Percentiles rank a stretch among this genome's conserved stretches.
Conservation (phyloP, 2,329 filamentous ascomycete species). For the Fusarium stilboides region DNA sequence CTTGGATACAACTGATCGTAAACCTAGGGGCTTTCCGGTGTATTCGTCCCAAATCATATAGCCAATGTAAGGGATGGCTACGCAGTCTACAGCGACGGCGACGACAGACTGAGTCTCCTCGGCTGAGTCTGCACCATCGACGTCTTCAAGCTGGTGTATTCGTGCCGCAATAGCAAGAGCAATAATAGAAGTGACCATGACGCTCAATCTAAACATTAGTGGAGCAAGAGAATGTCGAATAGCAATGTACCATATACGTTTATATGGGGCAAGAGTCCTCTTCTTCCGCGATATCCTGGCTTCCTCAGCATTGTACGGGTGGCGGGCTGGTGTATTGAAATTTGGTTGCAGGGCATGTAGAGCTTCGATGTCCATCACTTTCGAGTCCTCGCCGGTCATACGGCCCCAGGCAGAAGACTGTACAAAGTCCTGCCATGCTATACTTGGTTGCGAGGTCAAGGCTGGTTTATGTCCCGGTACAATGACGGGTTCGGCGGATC, state of each 20-base stretch:
- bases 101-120: constrained; percentile 86
- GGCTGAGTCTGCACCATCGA: constrained; percentile 57
- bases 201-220: constrained; percentile 83
- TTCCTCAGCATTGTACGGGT: constrained; percentile 52
- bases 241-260: constrained; percentile 76
- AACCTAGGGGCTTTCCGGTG: constrained; percentile 89
- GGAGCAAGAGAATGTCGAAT: constrained; percentile 89
- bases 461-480: constrained; percentile 64
- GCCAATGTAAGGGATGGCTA: constrained; percentile 89
- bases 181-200: constrained; percentile 85
- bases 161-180: constrained; percentile 84
- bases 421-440: constrained; percentile 69
- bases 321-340: constrained; percentile 59
- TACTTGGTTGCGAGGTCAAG: constrained; percentile 56
- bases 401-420: constrained; percentile 68
- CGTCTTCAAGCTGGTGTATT: constrained; percentile 76
- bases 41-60: constrained; percentile 99
- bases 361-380: constrained; percentile 63
- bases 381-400: constrained; percentile 62
- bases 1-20: constrained; percentile 87
- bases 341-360: constrained; percentile 64
- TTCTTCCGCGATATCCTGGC: constrained; percentile 50
- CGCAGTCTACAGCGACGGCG: constrained; percentile 88
- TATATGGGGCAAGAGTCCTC: constrained; percentile 57
- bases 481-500: constrained; percentile 72